These are phyloP conservation scores for Pelargonium fulgidum DNA, from an alignment of 441 rosid genomes.

Conservation along the genomic window DNA sequence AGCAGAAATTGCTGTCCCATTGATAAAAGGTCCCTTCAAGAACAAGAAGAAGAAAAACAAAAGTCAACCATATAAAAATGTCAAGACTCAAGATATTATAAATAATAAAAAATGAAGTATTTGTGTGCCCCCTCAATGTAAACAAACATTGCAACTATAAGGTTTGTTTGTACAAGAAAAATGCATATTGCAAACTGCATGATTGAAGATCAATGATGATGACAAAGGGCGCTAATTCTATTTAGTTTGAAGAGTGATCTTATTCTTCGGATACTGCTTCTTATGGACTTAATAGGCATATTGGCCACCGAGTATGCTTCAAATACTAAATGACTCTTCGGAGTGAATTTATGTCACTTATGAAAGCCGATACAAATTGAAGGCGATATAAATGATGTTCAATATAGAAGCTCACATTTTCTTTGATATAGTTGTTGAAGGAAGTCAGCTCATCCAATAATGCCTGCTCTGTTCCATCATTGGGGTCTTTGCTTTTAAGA, in stretches of 20 bases:
- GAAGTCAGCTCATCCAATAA: constrained; percentile 58
- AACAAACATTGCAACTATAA: not conserved
- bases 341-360: not conserved
- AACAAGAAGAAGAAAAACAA: constrained; percentile 6
- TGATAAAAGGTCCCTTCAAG: constrained; percentile 59
- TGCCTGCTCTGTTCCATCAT: constrained; percentile 74
- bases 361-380: not conserved
- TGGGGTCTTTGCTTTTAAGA: constrained; percentile 78
- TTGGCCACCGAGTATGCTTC: not conserved
- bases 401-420: constrained; percentile 46
- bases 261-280: not conserved
- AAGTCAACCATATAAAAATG: constrained; percentile 2
- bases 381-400: constrained; percentile 6
- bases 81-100: not conserved
- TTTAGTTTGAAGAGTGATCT: not conserved
- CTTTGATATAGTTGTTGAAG: constrained; percentile 60
- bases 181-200: too few species aligned
- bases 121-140: not conserved
- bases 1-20: constrained; percentile 54
- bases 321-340: not conserved
- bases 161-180: too few species aligned
- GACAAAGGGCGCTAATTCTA: too few species aligned
- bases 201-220: too few species aligned
- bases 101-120: not conserved
- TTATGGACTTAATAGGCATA: not conserved